phyloP scores from a whole-genome alignment of 257 asterid genomes.

The Knoxia roxburghii region DNA sequence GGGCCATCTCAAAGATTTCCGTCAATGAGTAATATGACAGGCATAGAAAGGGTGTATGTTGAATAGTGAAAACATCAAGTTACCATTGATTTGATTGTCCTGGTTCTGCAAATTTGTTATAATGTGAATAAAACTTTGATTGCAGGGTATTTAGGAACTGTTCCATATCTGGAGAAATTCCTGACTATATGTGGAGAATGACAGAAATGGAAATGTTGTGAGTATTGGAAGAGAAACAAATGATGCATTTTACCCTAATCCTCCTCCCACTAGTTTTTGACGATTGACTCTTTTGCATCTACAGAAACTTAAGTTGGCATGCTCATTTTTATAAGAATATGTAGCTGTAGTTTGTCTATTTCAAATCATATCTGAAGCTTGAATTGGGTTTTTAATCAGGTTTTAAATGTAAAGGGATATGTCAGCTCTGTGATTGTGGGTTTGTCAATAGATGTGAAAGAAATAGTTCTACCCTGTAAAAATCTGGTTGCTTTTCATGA shows the following conservation, averaged over 20 bases:
- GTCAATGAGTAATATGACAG: constrained; percentile 40
- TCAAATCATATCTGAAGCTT: too few relatives aligned
- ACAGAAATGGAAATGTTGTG: constrained; percentile 51
- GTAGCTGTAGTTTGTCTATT: too few relatives aligned
- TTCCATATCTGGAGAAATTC: constrained; percentile 71
- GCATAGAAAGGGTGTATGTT: constrained; percentile 56
- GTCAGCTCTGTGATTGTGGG: too few relatives aligned
- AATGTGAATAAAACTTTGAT: constrained; percentile 17
- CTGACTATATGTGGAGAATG: constrained; percentile 66
- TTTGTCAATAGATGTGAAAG: too few relatives aligned
- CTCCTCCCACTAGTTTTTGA: too few relatives aligned
- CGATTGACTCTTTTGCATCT: neutral
- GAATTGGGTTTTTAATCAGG: too few relatives aligned
- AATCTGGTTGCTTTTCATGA: too few relatives aligned
- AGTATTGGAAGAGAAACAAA: constrained; percentile 26
- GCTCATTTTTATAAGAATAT: too few relatives aligned
- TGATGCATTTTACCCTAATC: too few relatives aligned
- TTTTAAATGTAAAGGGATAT: too few relatives aligned
- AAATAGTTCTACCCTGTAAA: too few relatives aligned
- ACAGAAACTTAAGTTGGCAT: neutral
- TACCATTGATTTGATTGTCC: neutral
- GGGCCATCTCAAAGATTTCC: constrained; percentile 77
- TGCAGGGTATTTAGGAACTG: constrained; percentile 79
- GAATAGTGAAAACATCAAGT: neutral
- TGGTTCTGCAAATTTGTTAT: constrained; percentile 9